Evolutionary conservation across 768 basidiomycete species (phyloP).

Genomic region (Boletus reticulatus): DNA sequence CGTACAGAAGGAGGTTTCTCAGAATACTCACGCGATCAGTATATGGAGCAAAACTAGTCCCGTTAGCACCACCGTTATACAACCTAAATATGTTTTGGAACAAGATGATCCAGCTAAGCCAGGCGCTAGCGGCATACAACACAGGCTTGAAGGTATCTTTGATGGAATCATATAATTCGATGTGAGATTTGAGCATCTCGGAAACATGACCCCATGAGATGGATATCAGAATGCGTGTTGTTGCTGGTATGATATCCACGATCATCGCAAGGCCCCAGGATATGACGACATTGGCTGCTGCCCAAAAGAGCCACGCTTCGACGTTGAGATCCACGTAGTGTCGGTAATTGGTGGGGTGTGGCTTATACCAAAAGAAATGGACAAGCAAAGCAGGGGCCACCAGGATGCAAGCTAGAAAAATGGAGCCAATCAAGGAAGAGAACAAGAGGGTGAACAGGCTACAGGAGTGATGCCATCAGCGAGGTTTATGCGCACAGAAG

Average conservation of each 20-base stretch:
- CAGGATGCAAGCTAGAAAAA: conserved; percentile 59
- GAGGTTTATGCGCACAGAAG: neutral
- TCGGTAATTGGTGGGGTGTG: conserved; percentile 52
- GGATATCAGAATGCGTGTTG: conserved; percentile 51
- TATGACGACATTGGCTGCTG: conserved; percentile 70
- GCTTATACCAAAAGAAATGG: conserved; percentile 70
- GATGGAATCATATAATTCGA: conserved; percentile 69
- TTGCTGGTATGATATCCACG: conserved; percentile 62
- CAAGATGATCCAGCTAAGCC: conserved; percentile 75
- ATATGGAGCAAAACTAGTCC: conserved; percentile 55
- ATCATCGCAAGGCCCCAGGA: conserved; percentile 79
- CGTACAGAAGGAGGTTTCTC: neutral
- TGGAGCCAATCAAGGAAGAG: conserved; percentile 72
- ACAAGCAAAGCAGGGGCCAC: conserved; percentile 60
- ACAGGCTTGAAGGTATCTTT: conserved; percentile 70
- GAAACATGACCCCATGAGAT: conserved; percentile 74
- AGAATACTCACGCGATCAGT: conserved; percentile 48
- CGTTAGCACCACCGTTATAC: conserved; percentile 40
- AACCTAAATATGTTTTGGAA: conserved; percentile 65
- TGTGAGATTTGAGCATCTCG: conserved; percentile 59
- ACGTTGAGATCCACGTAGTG: conserved; percentile 63
- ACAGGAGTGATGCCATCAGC: neutral
- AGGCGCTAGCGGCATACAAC: conserved; percentile 67
- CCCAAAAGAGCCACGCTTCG: conserved; percentile 81
- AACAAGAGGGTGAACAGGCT: conserved; percentile 64